Base-by-base conservation (phyloP, 257 asterid genomes). In the Nicotiana noctiflora region DNA sequence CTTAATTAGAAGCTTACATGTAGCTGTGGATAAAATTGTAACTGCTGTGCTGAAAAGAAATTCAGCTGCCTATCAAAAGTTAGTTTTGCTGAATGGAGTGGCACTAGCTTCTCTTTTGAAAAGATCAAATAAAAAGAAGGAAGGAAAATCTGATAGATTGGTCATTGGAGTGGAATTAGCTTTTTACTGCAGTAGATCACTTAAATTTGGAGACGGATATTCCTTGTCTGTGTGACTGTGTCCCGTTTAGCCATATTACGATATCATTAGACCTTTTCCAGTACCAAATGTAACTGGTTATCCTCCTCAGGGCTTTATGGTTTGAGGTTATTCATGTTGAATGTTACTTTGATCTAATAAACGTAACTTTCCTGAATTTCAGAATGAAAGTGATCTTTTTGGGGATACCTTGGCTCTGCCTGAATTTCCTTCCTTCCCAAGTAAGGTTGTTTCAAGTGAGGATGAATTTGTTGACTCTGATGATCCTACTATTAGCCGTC, bases 381-480 rank as follows among this genome's bases (percentile, higher is more conserved):
- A 95, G 99, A 89, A 94, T 89, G 99, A 96, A 88, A 85, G 93
- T 32, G 98, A 92, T 85, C 93, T 94, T 80, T 92, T 96, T 18
- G 98, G 90, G 85, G 99, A 94, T 80, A 91, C 94, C 83, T 85
- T 90, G 81, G 91, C 98, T 34, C 81, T 96, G 66, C 92, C 98
- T 77, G 97, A 95, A 84, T 85, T 91, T 76, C 97, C 90, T 10
- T 89, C 97, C 87, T 91, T 92, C 84, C 97, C 97, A 21, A 87
- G 95, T 94, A 96, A 92, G 91, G 86, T 80, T 75, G 98, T 83
- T 65, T 96, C 98, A 80, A 94, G 97, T 74, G 99, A 96, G 77
- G 99, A 96, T 25, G 99, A 96, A 84, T 92, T 89, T 87, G 87
- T 91, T 27, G 98, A 96, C 83, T 94, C 98, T 75, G 98, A 96